These are phyloP conservation scores for Trichoderma erinaceum DNA, from an alignment of 495 filamentous ascomycete species.

Conservation along the genomic window DNA sequence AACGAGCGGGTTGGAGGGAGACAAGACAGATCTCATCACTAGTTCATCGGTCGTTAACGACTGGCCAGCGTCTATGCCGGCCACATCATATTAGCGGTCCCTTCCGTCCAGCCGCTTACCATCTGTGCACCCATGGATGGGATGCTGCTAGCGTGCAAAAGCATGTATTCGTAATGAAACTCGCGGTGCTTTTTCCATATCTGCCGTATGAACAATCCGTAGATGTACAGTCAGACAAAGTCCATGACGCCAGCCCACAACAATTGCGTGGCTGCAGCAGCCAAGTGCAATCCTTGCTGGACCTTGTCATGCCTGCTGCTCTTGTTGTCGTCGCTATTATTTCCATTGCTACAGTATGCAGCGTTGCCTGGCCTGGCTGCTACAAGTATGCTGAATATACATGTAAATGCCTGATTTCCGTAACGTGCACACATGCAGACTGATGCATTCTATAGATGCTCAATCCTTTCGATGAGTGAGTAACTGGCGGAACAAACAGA, in stretches of 20 bases:
- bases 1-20: constrained; percentile 1
- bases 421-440: too few species aligned
- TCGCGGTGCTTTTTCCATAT: background rate
- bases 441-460: too few species aligned
- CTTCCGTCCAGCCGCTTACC: constrained; percentile 12
- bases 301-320: background rate
- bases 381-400: too few species aligned
- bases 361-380: too few species aligned
- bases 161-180: too few species aligned
- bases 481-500: too few species aligned
- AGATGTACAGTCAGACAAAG: background rate
- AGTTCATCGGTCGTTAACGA: constrained; percentile 13
- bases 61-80: constrained; percentile 7
- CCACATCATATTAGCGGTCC: constrained; percentile 1
- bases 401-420: too few species aligned
- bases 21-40: constrained; percentile 10
- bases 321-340: background rate
- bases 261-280: background rate
- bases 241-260: background rate
- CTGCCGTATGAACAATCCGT: background rate
- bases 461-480: too few species aligned
- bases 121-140: background rate
- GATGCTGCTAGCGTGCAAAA: too few species aligned
- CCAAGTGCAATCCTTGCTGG: background rate
- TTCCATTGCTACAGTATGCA: too few species aligned